Evolutionary conservation across 495 filamentous ascomycete genomes (phyloP), one percentile per base, ranked within the genome.

Genomic region (Opeltia flavorubescens): DNA sequence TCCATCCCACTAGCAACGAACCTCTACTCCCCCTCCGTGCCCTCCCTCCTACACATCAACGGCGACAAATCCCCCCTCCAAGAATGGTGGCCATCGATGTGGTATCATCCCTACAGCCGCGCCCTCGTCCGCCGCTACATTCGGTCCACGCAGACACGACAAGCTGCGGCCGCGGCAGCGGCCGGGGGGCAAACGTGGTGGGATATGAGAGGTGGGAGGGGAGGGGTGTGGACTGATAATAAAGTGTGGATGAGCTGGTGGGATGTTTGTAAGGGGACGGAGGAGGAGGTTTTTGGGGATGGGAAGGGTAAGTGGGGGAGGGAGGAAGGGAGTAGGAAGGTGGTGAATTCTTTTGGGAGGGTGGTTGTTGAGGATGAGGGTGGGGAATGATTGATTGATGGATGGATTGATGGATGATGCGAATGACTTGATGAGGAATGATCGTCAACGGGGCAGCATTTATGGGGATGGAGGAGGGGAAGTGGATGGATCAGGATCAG

Each of bases 141-240:
- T 23, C 66, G 73, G 39, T 63, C 58, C 5, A 56, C 69, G 18
- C 66, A 62, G 24, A 56, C 46, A 3, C 63, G 65, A 7, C 60
- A 66, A 13, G 68, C 66, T 0, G 64, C 63, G 4, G 65, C 71
- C 33, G 66, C 61, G 1, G 61, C 70, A 0, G 61, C 67, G 4
- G 57, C 65, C 1, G 74, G 70, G 3, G 75, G 70, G 3, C 66
- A 74, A 41, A 58, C 62, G 3, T 70, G 66, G 69, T 72, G 73
- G 71, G 70, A 76, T 51, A 55, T 61, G 43, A 62, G 73, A 13
- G 76, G 75, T 2, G 74, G 74, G 1, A 63, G 64, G 20, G 76
- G 74, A 1, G 77, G 77, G n/a, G 59, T 75, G 15, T 81, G 77
- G 76, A 78, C 75, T 1, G 72, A 70, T 44, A 55, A 63, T 17